Conservation (phyloP, 2,329 filamentous ascomycete species). For the Emericellopsis cladophorae region DNA sequence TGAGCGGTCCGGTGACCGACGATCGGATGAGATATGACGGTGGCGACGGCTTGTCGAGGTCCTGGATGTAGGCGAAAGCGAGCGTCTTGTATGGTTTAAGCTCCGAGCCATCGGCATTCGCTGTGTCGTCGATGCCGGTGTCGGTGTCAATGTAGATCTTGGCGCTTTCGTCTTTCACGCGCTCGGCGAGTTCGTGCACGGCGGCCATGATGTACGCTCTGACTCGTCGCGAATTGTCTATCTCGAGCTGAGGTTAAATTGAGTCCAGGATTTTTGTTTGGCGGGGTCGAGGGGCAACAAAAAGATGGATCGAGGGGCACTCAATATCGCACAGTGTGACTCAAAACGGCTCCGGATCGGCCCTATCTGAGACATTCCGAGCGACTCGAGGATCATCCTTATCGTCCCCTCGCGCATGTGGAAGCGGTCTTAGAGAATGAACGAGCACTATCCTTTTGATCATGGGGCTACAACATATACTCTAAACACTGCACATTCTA, state of each 20-base stretch:
- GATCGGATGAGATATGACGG: slow-evolving; percentile 57
- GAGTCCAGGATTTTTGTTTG: background rate
- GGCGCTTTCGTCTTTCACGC: slow-evolving; percentile 1
- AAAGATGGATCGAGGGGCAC: too few relatives aligned
- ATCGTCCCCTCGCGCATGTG: too few relatives aligned
- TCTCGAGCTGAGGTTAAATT: background rate
- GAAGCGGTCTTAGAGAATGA: too few relatives aligned
- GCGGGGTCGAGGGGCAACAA: too few relatives aligned
- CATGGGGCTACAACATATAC: too few relatives aligned
- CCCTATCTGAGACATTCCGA: too few relatives aligned
- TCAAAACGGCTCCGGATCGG: too few relatives aligned
- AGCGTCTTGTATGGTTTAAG: slow-evolving; percentile 71
- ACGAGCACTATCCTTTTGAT: too few relatives aligned
- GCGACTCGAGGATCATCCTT: too few relatives aligned
- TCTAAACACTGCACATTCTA: too few relatives aligned
- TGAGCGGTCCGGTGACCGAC: slow-evolving; percentile 47
- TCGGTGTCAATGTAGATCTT: slow-evolving; percentile 3
- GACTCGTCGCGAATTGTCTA: background rate
- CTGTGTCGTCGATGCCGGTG: slow-evolving; percentile 41
- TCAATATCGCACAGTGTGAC: too few relatives aligned
- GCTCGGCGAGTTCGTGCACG: slow-evolving; percentile 4
- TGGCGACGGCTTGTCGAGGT: slow-evolving; percentile 39
- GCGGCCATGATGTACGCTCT: slow-evolving; percentile 1
- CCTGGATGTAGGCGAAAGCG: slow-evolving; percentile 62
- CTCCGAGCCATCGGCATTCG: slow-evolving; percentile 54